Evolutionary conservation across 2,329 filamentous ascomycete genomes (phyloP), one percentile per base, ranked within the genome.

Genomic region (Penicillium palitans): DNA sequence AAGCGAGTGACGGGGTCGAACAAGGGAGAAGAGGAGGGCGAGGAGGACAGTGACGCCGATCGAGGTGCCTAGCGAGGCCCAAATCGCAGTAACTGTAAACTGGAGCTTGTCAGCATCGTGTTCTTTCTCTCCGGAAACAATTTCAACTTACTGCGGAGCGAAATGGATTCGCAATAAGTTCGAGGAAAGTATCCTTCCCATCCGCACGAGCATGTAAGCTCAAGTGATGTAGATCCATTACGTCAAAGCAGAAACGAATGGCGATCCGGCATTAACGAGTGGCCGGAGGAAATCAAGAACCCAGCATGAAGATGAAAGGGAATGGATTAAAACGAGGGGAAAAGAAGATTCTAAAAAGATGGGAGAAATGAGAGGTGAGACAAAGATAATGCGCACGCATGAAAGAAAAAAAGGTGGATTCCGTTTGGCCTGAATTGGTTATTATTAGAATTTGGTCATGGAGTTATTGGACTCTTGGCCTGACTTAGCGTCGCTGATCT

Each of bases 1-100:
- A 66, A 93, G 85, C 56, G 88, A 89, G 75, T 98, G 93, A 76
- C 93, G 92, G 6, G 95, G 95, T 60, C 95, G 90, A 55, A 98
- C 81, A 68, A 97, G 80, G 62, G 91, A 96, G 82, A 98, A 99
- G 64, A 87, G 78, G 58, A 96, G 73, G 61, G 91, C 87, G 66
- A 96, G 87, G 66, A 87, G 81, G 62, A 84, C 70, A 9, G 91
- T 91, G 70, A 95, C 80, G 55, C 86, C 89, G 45, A 97, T 72
- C 3, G 93, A 96, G 24, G 90, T 91, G 63, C 81, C 90, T 45
- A 98, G 79, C 49, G 93, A 91, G 58, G 90, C 89, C 76, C 88
- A 87, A 60, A 97, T 82, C 44, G 92, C 89, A 57, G 83, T 80
- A 62, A 79, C 70, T 67, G 79, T 76, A 60, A 86, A 79, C 84